Conservation (phyloP, 2,329 filamentous ascomycete species). For the Aspergillus sp. region DNA sequence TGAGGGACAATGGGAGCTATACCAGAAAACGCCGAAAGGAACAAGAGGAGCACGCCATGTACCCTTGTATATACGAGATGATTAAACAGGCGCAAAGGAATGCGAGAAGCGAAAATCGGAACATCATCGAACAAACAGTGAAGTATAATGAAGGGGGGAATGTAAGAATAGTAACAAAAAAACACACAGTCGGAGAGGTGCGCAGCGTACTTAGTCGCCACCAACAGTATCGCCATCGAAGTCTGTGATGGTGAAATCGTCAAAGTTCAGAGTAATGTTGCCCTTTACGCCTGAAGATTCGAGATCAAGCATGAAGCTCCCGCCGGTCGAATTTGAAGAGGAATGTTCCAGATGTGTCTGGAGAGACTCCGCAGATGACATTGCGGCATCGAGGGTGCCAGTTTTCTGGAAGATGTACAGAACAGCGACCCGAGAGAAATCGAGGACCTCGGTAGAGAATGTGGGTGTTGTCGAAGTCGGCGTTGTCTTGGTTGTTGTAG, state of each 20-base stretch:
- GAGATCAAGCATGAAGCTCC: constrained; percentile 24
- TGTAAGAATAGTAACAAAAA: neutral
- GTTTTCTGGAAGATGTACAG: constrained; percentile 45
- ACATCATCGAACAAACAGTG: neutral
- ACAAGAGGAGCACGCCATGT: neutral
- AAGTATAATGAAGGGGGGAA: neutral
- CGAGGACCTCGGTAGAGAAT: constrained; percentile 25
- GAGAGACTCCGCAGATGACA: constrained; percentile 30
- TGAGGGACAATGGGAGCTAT: neutral
- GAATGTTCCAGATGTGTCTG: constrained; percentile 30
- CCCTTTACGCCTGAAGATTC: constrained; percentile 22
- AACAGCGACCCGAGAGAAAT: constrained; percentile 38
- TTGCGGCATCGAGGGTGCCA: constrained; percentile 28
- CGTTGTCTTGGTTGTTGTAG: constrained; percentile 19
- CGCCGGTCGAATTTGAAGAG: constrained; percentile 22
- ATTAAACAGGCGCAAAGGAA: neutral
- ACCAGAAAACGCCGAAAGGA: neutral
- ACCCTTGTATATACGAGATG: neutral
- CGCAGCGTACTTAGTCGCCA: constrained; percentile 5
- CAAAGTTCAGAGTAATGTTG: constrained; percentile 36
- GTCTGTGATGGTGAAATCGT: constrained; percentile 34
- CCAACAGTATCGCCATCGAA: constrained; percentile 25
- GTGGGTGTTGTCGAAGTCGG: constrained; percentile 18
- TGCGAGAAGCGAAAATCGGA: neutral
- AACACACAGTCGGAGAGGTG: neutral